These are phyloP conservation scores for Vitis labrusca DNA, from an alignment of 164 flowering plant species.

Conservation along the genomic window DNA sequence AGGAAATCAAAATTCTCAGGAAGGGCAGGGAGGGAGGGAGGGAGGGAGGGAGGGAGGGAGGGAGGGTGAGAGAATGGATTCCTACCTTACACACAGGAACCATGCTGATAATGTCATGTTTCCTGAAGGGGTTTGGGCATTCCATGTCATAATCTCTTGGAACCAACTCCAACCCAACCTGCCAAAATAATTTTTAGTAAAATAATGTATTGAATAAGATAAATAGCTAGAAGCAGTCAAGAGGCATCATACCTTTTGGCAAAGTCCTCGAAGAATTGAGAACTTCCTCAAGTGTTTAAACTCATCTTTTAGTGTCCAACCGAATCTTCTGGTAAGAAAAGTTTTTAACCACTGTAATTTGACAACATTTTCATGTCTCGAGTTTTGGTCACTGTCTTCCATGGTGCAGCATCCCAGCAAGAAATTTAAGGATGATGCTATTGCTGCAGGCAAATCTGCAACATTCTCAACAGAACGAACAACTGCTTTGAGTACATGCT, in stretches of 20 bases:
- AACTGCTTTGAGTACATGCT: conserved; percentile 70
- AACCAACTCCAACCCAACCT: conserved; percentile 88
- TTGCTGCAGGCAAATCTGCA: conserved; percentile 51
- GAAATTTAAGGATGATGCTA: conserved; percentile 72
- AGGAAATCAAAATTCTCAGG: neutral
- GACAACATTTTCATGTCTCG: conserved; percentile 37
- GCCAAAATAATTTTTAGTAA: conserved; percentile 3
- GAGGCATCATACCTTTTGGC: conserved; percentile 66
- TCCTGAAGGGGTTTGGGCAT: conserved; percentile 50
- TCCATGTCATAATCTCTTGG: conserved; percentile 86
- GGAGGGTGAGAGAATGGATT: neutral
- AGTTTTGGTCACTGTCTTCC: conserved; percentile 27
- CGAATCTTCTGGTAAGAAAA: conserved; percentile 59
- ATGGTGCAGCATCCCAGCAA: conserved; percentile 51
- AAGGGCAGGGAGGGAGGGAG: conserved; percentile 1
- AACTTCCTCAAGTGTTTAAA: conserved; percentile 71
- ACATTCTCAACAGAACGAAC: conserved; percentile 54
- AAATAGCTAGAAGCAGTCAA: neutral
- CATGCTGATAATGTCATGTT: conserved; percentile 72
- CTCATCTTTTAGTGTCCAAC: conserved; percentile 69
- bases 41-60: conserved; percentile 2
- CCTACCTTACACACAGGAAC: conserved; percentile 80
- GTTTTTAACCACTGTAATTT: conserved; percentile 60
- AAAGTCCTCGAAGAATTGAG: conserved; percentile 80
- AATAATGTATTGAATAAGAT: neutral